Evolutionary conservation across 305 asterid genomes (phyloP).

Genomic region (Lippia alba): DNA sequence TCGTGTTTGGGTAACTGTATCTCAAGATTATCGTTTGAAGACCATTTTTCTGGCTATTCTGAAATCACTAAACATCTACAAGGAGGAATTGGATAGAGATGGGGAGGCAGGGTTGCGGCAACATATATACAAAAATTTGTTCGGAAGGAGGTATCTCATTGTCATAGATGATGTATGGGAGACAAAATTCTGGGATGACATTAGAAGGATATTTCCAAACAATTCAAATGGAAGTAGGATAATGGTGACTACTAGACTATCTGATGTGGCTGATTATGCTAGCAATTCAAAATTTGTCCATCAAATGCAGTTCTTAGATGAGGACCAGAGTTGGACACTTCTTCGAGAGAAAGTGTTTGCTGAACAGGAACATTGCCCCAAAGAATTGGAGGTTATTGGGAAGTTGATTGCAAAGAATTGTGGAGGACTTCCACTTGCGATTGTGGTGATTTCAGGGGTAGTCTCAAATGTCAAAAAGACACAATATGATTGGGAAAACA

Average conservation of each 20-base stretch:
- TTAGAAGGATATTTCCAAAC: background rate
- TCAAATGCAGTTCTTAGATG: too few relatives aligned
- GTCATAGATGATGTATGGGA: background rate
- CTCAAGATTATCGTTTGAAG: background rate
- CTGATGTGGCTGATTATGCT: background rate
- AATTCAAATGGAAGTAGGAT: background rate
- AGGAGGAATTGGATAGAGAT: background rate
- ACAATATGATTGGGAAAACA: background rate
- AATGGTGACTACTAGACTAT: background rate
- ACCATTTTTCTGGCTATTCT: background rate
- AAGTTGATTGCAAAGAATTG: background rate
- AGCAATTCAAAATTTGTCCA: too few relatives aligned
- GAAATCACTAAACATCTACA: background rate
- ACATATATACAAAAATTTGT: background rate
- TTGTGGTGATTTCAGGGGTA: background rate
- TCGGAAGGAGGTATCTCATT: background rate
- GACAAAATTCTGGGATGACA: background rate
- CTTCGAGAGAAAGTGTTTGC: too few relatives aligned
- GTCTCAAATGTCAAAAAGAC: background rate
- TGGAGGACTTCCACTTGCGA: conserved; percentile 20
- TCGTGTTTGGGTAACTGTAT: background rate
- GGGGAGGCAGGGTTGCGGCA: background rate
- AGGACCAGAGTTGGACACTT: too few relatives aligned
- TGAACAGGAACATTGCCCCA: too few relatives aligned
- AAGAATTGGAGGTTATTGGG: conserved; percentile 2